A percentile compares a stretch with the other conserved stretches of the same genome.
phyloP scores from a whole-genome alignment of 1,139 yeast genomes.

The Blastobotrys capitulatus region DNA sequence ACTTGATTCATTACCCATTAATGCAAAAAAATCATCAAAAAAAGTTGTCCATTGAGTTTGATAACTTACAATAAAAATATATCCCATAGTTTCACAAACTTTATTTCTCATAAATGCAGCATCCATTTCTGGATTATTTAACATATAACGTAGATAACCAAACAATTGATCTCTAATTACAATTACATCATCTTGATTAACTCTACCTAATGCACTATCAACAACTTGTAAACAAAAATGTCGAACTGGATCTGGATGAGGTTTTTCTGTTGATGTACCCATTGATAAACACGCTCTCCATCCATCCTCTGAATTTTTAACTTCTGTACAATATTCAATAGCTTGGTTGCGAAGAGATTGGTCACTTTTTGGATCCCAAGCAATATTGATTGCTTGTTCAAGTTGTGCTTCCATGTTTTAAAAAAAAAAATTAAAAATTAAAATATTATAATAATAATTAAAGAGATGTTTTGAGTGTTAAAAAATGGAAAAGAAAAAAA shows the following conservation, averaged over 20 bases:
- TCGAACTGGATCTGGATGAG: constrained; percentile 39
- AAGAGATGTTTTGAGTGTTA: no score
- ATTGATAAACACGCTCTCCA: constrained; percentile 71
- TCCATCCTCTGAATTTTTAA: constrained; percentile 73
- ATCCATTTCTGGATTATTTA: constrained; percentile 31
- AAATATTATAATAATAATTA: no score
- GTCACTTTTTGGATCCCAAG: constrained; percentile 75
- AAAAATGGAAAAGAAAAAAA: no score
- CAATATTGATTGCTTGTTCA: constrained; percentile 89
- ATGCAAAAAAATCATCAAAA: constrained; percentile 54
- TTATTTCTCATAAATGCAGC: constrained; percentile 71
- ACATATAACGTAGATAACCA: constrained; percentile 31
- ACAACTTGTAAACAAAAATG: constrained; percentile 82
- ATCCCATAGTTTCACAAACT: constrained; percentile 66
- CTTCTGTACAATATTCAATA: constrained; percentile 65
- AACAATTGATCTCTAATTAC: constrained; percentile 46
- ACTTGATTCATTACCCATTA: constrained; percentile 21
- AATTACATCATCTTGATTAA: constrained; percentile 44
- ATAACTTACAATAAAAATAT: constrained; percentile 65
- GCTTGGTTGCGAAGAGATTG: constrained; percentile 72
- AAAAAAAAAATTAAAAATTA: background rate
- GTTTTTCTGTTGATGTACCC: constrained; percentile 38
- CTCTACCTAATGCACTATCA: constrained; percentile 52
- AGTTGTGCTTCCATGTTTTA: constrained; percentile 66
- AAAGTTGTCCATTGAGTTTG: constrained; percentile 57